A percentile compares a stretch with the other conserved stretches of the same genome.
These are phyloP conservation scores for Trebouxiophyceae sp. DNA, from an alignment of 163 green algal species.

Conservation along the genomic window DNA sequence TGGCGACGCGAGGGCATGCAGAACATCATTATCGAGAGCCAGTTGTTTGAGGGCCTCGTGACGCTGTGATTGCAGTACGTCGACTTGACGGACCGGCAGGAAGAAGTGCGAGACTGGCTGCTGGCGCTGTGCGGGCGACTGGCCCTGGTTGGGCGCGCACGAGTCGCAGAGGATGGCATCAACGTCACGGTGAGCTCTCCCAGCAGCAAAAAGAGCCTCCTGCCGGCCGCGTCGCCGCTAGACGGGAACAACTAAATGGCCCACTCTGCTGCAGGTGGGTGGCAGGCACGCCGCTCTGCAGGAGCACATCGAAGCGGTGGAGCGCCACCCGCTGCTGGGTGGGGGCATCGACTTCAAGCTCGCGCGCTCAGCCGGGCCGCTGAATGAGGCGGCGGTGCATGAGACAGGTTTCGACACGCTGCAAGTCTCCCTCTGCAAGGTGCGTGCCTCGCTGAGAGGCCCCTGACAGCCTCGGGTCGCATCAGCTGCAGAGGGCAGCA, in stretches of 20 bases:
- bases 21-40: no score
- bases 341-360: slow-evolving; percentile 58
- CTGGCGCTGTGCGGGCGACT: slow-evolving; percentile 14
- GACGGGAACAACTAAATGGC: no score
- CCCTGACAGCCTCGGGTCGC: background rate
- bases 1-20: no score
- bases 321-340: slow-evolving; percentile 11
- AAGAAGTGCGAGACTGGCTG: slow-evolving; percentile 21
- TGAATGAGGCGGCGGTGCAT: no score
- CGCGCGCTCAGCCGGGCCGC: slow-evolving; percentile 8
- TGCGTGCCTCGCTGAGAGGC: background rate
- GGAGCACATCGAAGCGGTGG: slow-evolving; percentile 26
- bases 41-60: no score
- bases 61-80: no score
- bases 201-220: background rate
- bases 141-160: slow-evolving; percentile 32
- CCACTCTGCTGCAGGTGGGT: slow-evolving; percentile 37
- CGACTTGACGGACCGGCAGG: slow-evolving; percentile 7
- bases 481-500: no score
- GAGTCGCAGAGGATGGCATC: slow-evolving; percentile 51
- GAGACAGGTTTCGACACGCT: slow-evolving; percentile 40
- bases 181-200: slow-evolving; percentile 40
- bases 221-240: no score
- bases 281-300: slow-evolving; percentile 22
- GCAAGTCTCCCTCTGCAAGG: slow-evolving; percentile 28